Evolutionary conservation across 169 alveolate genomes (phyloP).

Genomic region (Besnoitia besnoiti): DNA sequence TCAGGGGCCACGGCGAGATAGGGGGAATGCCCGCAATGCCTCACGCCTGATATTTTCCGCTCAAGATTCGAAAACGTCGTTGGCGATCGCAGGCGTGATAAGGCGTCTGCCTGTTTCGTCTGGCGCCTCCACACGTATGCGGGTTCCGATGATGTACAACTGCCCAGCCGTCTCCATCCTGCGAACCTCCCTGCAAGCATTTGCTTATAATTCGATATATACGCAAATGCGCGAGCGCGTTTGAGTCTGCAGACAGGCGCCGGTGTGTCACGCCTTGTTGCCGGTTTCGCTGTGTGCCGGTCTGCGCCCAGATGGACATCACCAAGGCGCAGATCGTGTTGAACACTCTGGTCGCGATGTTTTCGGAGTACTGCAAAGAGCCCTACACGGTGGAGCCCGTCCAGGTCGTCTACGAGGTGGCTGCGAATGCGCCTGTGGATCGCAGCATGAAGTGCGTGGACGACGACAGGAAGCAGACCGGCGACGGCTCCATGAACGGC

Average conservation of each 20-base stretch:
- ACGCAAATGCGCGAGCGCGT: background rate
- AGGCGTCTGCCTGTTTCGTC: no score
- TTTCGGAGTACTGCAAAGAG: constrained; percentile 80
- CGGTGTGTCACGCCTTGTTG: background rate
- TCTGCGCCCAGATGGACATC: constrained; percentile 75
- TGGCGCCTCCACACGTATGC: no score
- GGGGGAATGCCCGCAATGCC: no score
- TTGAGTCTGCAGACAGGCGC: background rate
- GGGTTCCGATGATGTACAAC: no score
- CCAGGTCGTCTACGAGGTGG: constrained; percentile 77
- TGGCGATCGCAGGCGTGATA: no score
- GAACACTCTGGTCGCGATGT: constrained; percentile 81
- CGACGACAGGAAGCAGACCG: constrained; percentile 14
- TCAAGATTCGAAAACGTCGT: no score
- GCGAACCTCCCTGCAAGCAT: background rate
- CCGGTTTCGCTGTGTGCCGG: background rate
- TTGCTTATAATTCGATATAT: background rate
- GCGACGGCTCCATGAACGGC: background rate
- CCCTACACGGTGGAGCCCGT: constrained; percentile 80
- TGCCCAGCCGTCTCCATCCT: no score
- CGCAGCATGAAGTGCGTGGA: constrained; percentile 72
- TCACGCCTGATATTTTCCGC: no score
- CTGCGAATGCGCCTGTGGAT: constrained; percentile 76
- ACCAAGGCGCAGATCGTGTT: constrained; percentile 82
- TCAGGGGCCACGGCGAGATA: no score